A percentile compares a stretch with the other conserved stretches of the same genome.
Evolutionary conservation across 2,329 filamentous ascomycete genomes (phyloP).

Genomic region (Alternaria sp.): DNA sequence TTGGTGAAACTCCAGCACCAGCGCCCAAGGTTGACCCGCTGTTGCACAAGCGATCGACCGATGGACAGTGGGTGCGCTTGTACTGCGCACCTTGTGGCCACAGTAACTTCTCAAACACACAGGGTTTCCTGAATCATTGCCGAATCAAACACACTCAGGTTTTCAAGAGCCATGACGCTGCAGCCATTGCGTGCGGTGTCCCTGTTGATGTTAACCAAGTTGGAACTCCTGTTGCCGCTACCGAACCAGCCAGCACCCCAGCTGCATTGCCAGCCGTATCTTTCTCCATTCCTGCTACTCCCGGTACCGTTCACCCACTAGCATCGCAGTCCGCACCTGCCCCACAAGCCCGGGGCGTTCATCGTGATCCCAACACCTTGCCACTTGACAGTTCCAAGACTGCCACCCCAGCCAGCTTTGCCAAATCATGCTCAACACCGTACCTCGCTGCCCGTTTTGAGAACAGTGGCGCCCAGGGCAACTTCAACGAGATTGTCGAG

Average conservation of each 20-base stretch:
- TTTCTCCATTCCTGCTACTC: conserved; percentile 40
- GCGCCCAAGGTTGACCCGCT: conserved; percentile 78
- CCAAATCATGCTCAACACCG: conserved; percentile 53
- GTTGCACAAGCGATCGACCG: conserved; percentile 80
- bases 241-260: conserved; percentile 41
- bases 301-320: conserved; percentile 50
- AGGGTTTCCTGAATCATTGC: conserved; percentile 99
- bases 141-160: conserved; percentile 93
- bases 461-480: conserved; percentile 55
- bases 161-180: conserved; percentile 95
- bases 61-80: conserved; percentile 86
- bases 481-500: conserved; percentile 50
- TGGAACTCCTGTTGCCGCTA: conserved; percentile 45
- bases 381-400: conserved; percentile 30
- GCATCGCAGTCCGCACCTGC: conserved; percentile 39
- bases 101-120: conserved; percentile 93
- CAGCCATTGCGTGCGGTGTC: conserved; percentile 85
- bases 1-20: conserved; percentile 55
- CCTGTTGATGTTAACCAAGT: conserved; percentile 75
- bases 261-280: conserved; percentile 42
- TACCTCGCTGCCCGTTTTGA: conserved; percentile 52
- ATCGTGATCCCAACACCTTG: conserved; percentile 39
- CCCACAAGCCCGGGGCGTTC: conserved; percentile 43
- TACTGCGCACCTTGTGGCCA: conserved; percentile 86
- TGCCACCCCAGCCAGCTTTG: conserved; percentile 39